Conservation (phyloP, 495 filamentous ascomycete species). For the Aspergillus heteromorphus region DNA sequence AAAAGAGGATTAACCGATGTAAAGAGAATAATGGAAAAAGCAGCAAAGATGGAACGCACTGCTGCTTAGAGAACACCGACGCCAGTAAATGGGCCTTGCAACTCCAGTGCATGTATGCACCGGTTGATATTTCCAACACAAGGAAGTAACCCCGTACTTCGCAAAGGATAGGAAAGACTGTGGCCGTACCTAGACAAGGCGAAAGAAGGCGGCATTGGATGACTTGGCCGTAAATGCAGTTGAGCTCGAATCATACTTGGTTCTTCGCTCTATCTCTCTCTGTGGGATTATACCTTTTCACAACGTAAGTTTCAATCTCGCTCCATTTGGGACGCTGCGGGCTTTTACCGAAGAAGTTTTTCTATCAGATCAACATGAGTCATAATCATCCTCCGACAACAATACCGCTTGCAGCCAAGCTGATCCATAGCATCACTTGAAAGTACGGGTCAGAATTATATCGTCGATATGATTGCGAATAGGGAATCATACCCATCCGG, state of each 20-base stretch:
- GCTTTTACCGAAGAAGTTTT: conserved; percentile 83
- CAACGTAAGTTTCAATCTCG: background rate
- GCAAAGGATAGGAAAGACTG: too few species aligned
- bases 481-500: conserved; percentile 60
- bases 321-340: background rate
- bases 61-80: too few species aligned
- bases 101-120: too few species aligned
- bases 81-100: too few species aligned
- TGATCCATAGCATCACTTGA: conserved; percentile 86
- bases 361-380: conserved; percentile 99
- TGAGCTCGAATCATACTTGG: conserved; percentile 23
- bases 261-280: conserved; percentile 33
- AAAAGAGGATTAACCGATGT: too few species aligned
- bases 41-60: too few species aligned
- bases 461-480: background rate
- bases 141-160: too few species aligned
- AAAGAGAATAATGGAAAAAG: too few species aligned
- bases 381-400: conserved; percentile 98
- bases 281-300: conserved; percentile 26
- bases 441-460: background rate
- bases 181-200: too few species aligned
- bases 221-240: too few species aligned
- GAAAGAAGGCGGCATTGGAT: too few species aligned
- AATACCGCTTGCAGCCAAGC: conserved; percentile 90
- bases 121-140: too few species aligned